Conservation (phyloP, 805 yeast genomes). For the Barnettozyma californica region DNA sequence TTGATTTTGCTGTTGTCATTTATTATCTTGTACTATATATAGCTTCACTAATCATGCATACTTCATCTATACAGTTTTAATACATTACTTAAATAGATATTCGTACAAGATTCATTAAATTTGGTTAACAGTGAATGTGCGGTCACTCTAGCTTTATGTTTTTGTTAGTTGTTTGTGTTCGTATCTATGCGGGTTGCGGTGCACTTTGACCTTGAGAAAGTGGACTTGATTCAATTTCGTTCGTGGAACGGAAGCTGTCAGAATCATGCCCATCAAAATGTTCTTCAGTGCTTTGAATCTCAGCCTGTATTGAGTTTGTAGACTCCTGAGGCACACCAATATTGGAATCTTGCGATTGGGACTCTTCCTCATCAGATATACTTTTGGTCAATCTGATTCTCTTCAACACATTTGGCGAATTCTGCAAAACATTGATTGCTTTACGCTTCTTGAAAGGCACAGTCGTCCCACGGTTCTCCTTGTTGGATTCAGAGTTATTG, state of each 20-base stretch:
- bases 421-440: neutral
- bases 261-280: neutral
- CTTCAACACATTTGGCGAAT: neutral
- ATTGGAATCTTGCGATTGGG: neutral
- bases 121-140: neutral
- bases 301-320: neutral
- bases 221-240: neutral
- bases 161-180: neutral
- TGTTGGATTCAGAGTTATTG: neutral
- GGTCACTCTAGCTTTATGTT: neutral
- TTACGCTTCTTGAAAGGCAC: neutral
- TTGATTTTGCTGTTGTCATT: neutral
- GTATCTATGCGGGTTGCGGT: neutral
- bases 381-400: neutral
- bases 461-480: neutral
- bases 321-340: neutral
- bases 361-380: constrained; percentile 1
- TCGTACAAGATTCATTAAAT: neutral
- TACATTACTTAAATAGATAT: too few species aligned
- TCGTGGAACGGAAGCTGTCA: neutral
- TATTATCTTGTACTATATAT: neutral
- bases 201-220: neutral
- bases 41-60: neutral
- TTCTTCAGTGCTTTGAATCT: neutral
- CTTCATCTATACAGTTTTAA: neutral